Evolutionary conservation across 2,329 filamentous ascomycete species (phyloP).

Genomic region (Alternaria panax): DNA sequence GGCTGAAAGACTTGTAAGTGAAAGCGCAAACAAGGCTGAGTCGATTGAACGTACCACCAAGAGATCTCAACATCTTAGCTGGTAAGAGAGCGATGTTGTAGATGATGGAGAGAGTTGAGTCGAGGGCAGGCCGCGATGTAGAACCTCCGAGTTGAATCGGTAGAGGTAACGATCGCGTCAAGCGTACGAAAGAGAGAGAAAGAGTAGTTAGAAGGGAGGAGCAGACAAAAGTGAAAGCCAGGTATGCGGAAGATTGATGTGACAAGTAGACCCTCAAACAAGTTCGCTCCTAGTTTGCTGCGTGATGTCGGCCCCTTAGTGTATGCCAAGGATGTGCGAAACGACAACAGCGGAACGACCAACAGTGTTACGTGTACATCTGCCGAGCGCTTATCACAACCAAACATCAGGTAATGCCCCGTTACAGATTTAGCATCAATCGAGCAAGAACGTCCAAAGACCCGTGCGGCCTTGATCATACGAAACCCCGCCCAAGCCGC

Average conservation of each 20-base stretch:
- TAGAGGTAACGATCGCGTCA: conserved; percentile 8
- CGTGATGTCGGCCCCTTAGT: conserved; percentile 8
- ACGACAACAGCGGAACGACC: conserved; percentile 11
- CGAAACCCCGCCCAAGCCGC: conserved; percentile 7
- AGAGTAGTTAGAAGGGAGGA: neutral
- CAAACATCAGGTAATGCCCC: neutral
- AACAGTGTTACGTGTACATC: conserved; percentile 14
- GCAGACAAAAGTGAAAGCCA: neutral
- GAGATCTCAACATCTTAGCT: conserved; percentile 28
- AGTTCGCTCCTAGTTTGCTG: neutral
- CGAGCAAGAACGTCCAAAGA: neutral
- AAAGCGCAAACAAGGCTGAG: neutral
- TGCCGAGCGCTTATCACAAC: conserved; percentile 11
- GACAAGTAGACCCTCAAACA: conserved; percentile 5
- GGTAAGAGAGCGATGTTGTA: conserved; percentile 4
- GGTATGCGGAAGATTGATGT: neutral
- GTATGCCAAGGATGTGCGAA: conserved; percentile 15
- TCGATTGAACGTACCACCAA: conserved; percentile 24
- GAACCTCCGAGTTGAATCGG: conserved; percentile 24
- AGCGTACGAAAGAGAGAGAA: conserved; percentile 3
- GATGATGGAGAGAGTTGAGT: conserved; percentile 1
- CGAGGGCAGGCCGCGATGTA: neutral
- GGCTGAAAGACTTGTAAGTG: conserved; percentile 21
- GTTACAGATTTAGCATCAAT: conserved; percentile 5
- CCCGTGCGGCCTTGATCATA: neutral